These are phyloP conservation scores for Lycium ferocissimum DNA, from an alignment of 257 asterid genomes.

Conservation along the genomic window DNA sequence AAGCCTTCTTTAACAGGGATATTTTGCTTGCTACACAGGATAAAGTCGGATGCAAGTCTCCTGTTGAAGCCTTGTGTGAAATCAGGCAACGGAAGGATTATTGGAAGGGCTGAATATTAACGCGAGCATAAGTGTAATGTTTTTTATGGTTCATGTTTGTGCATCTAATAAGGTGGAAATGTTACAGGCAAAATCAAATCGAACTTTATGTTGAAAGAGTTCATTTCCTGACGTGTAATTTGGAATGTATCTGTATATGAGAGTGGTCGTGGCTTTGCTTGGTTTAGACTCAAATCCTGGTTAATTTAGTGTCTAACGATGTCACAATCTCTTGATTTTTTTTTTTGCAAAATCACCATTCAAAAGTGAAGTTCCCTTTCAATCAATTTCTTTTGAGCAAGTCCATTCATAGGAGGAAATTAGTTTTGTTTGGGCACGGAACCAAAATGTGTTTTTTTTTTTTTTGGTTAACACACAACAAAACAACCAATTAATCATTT, in stretches of 20 bases:
- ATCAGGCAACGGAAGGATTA: slow-evolving; percentile 77
- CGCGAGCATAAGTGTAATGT: neutral
- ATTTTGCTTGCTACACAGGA: slow-evolving; percentile 50
- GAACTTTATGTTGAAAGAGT: neutral
- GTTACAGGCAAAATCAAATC: neutral
- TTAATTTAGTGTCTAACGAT: neutral
- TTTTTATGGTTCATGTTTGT: neutral
- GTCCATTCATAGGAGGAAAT: too few species aligned
- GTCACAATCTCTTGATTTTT: too few species aligned
- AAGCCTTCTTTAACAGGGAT: neutral
- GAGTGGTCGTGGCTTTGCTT: neutral
- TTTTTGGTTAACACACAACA: too few species aligned
- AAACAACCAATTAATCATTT: too few species aligned
- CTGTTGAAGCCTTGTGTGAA: slow-evolving; percentile 75
- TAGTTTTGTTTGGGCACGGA: too few species aligned
- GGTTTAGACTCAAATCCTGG: neutral
- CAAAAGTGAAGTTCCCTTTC: neutral
- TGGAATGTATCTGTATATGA: neutral
- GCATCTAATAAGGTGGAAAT: neutral
- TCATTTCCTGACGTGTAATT: neutral
- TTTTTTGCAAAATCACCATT: neutral
- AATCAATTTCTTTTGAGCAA: too few species aligned
- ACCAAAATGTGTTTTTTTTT: too few species aligned
- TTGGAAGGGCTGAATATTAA: slow-evolving; percentile 46
- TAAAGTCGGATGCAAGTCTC: slow-evolving; percentile 74